Conservation (phyloP, 169 alveolate species). For the Ichthyophthirius multifiliis region DNA sequence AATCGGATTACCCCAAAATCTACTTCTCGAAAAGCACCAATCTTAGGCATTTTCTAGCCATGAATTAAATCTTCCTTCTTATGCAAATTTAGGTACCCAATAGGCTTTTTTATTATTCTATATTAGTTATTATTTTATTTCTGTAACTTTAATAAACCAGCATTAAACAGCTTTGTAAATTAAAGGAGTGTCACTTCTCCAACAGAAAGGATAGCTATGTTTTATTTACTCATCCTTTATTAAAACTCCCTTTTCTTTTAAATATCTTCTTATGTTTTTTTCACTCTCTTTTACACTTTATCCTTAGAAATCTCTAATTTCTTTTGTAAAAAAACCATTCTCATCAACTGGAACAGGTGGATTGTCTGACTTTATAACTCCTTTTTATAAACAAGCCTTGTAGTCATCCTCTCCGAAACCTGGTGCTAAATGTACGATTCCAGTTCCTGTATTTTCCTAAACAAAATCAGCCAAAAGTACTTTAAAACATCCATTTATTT, state of each 20-base stretch:
- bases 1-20: constrained; percentile 99
- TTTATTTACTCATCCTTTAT: constrained; percentile 72
- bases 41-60: constrained; percentile 99
- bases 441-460: constrained; percentile 95
- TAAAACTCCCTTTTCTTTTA: constrained; percentile 86
- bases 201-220: constrained; percentile 99
- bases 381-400: constrained; percentile 63
- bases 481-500: constrained; percentile 71
- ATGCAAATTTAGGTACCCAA: constrained; percentile 95
- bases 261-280: constrained; percentile 81
- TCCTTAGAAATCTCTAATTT: constrained; percentile 85
- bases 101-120: constrained; percentile 87
- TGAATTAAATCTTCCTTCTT: constrained; percentile 97
- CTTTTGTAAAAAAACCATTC: constrained; percentile 87
- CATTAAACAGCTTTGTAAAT: constrained; percentile 97
- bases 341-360: constrained; percentile 93
- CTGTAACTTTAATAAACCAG: constrained; percentile 98
- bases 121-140: constrained; percentile 89
- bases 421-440: constrained; percentile 98
- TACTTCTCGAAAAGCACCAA: constrained; percentile 99
- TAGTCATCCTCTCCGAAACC: constrained; percentile 97
- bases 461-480: constrained; percentile 92
- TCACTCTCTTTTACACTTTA: constrained; percentile 96
- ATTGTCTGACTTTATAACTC: constrained; percentile 73
- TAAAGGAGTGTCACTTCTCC: constrained; percentile 99